Evolutionary conservation across 192 early-diverging fungal genomes (phyloP).

Genomic region (Coemansia sp.): DNA sequence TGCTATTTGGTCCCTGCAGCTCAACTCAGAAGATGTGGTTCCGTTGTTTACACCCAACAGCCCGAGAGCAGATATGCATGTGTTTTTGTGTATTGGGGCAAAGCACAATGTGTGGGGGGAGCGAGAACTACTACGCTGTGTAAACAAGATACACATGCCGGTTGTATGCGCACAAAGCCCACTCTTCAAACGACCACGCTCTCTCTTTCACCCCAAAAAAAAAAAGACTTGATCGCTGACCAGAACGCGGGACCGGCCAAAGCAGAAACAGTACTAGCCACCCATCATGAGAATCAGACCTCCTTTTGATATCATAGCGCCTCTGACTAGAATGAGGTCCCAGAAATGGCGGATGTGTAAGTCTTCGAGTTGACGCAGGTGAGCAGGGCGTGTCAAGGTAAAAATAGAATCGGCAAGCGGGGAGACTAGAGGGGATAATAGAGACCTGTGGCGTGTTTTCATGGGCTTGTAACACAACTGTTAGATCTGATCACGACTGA

Average conservation of each 20-base stretch:
- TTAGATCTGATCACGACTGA: constrained; percentile 2
- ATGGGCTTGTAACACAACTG: neutral
- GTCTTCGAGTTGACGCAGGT: constrained; percentile 4
- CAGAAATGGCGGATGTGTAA: neutral
- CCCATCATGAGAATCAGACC: neutral
- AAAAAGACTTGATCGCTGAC: neutral
- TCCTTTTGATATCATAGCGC: neutral
- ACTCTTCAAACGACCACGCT: neutral
- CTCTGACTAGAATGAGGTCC: neutral
- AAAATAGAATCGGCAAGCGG: neutral
- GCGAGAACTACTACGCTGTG: neutral
- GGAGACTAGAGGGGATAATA: neutral
- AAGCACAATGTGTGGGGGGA: neutral
- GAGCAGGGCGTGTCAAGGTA: neutral
- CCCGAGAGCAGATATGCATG: constrained; percentile 9
- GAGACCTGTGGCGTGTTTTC: neutral
- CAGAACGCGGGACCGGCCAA: neutral
- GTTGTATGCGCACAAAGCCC: constrained; percentile 1
- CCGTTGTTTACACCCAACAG: constrained; percentile 10
- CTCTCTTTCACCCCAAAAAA: neutral
- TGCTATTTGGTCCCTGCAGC: neutral
- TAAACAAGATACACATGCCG: neutral
- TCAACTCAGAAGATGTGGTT: neutral
- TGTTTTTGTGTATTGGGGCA: constrained; percentile 1
- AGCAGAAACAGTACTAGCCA: neutral